phyloP scores from a whole-genome alignment of 2,329 filamentous ascomycete genomes.

The Periconia digitata region DNA sequence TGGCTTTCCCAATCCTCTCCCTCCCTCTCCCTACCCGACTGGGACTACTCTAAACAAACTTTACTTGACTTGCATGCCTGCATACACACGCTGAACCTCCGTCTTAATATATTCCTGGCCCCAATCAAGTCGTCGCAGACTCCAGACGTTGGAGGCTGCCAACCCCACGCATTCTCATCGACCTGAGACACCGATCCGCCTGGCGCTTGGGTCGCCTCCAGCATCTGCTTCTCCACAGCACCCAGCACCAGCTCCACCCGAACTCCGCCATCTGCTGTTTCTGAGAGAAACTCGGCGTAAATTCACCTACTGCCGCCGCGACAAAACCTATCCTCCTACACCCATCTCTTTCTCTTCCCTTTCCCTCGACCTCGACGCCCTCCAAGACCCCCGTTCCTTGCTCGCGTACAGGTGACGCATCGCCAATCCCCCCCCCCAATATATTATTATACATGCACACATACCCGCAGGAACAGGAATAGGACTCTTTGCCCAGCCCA shows the following conservation, averaged over 20 bases:
- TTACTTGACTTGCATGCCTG: too few species aligned
- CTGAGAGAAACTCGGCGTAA: not conserved
- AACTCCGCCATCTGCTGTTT: not conserved
- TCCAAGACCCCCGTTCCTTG: not conserved
- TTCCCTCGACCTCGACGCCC: too few species aligned
- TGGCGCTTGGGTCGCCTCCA: not conserved
- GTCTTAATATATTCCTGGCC: too few species aligned
- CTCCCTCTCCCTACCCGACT: too few species aligned
- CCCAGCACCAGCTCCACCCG: not conserved
- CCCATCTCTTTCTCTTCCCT: not conserved
- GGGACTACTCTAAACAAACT: too few species aligned
- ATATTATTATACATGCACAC: not conserved
- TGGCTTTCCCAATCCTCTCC: too few species aligned
- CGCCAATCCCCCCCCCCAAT: not conserved
- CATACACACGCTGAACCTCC: too few species aligned
- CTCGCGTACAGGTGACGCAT: not conserved
- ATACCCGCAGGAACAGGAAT: not conserved
- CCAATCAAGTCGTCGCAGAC: too few species aligned
- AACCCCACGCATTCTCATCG: not conserved
- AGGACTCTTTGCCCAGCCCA: not conserved
- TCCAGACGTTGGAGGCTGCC: too few species aligned
- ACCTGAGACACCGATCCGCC: not conserved
- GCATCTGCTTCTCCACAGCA: not conserved
- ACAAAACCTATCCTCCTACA: not conserved
- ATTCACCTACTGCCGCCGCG: not conserved